Base-by-base conservation (phyloP, 2,329 filamentous ascomycete genomes). In the Xylaria sp. region DNA sequence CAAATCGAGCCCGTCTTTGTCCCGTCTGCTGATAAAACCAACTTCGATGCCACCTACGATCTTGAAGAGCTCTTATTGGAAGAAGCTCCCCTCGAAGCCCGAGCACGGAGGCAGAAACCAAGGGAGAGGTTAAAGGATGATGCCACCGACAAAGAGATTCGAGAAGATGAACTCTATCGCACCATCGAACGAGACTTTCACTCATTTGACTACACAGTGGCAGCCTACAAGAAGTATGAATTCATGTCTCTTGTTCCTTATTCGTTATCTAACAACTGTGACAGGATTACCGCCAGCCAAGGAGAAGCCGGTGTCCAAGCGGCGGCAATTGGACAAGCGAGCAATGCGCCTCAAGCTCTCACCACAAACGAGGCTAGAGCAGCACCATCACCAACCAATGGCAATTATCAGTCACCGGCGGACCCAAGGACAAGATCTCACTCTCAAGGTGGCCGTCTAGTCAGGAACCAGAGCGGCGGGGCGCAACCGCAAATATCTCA, bases 21-120 rank as follows among this genome's bases (percentile, higher is more conserved):
- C 23, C 96, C 96, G 0, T 97, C 95, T 0, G 94, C 94, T 65
- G 96, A 98, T 58, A 99, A 99, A 87, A 98, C 96, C 3, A 99
- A 99, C 80, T 99, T 99, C 74, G 96, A 99, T 81, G 96, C 96
- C 4, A 99, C 96, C 0, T 98, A 99, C 78, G 96, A 99, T 80
- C 83, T 99, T 60, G 96, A 99, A 79, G 96, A 99, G 80, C 81
- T 99, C 23, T 83, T 99, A 1, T 82, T 99, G 54, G 96, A 99
- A 81, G 96, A 99, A 79, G 96, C 96, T 13, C 96, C 96, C 0
- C 83, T 99, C 5, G 96, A 99, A 81, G 96, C 96, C 65, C 88
- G 96, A 76, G 94, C 96, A 60, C 89, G 96, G 74, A 90, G 95
- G 78, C 96, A 98, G 80, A 98, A 98, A 81, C 96, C 96, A 1